phyloP scores from a whole-genome alignment of 139 green algal genomes.

The Tetraselmis striata region DNA sequence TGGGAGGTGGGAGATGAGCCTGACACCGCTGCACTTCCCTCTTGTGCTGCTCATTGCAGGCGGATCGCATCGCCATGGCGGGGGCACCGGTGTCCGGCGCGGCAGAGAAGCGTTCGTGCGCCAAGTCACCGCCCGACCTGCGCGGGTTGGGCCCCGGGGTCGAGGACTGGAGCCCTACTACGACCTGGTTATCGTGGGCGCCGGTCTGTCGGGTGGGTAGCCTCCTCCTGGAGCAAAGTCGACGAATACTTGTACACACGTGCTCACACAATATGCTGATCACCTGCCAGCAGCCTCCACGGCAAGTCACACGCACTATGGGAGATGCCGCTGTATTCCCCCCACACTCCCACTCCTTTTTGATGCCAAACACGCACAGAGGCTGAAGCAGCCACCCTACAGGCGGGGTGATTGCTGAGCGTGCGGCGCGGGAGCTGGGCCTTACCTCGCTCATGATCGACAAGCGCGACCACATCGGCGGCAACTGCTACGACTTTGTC shows the following conservation, averaged over 20 bases:
- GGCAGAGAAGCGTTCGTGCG: background rate
- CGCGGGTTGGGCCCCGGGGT: conserved; percentile 4
- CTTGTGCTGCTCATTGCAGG: background rate
- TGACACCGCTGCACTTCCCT: no score
- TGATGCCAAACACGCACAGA: no score
- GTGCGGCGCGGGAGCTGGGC: conserved; percentile 10
- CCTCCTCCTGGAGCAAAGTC: no score
- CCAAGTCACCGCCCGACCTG: background rate
- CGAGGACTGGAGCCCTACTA: conserved; percentile 8
- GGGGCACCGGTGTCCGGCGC: background rate
- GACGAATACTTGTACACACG: no score
- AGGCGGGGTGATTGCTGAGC: conserved; percentile 18
- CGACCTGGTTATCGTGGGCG: conserved; percentile 25
- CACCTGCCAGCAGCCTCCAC: no score
- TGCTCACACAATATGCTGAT: no score
- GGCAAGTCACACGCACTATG: no score
- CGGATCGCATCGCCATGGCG: background rate
- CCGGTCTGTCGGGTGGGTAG: conserved; percentile 11
- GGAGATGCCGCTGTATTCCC: no score
- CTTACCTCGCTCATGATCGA: conserved; percentile 26
- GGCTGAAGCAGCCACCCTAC: no score
- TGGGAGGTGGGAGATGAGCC: no score
- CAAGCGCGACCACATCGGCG: conserved; percentile 29
- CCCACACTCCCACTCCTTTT: no score
- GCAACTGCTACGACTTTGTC: conserved; percentile 32